Base-by-base conservation (phyloP, 2,329 filamentous ascomycete species). In the Erysiphe neolycopersici region DNA sequence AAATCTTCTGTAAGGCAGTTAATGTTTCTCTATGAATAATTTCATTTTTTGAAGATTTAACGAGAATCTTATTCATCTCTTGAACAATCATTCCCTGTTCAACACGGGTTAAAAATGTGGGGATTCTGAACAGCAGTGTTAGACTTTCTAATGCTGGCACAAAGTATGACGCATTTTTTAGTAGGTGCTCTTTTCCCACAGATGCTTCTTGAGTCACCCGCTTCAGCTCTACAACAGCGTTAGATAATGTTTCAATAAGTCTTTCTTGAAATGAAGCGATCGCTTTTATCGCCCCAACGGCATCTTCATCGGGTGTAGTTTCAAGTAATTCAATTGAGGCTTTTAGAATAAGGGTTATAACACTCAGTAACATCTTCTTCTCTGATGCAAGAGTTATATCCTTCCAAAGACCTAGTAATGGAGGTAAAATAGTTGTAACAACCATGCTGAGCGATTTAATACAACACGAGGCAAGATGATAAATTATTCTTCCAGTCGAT, bases 321-420 rank as follows among this genome's bases (percentile, higher is more conserved):
- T 37, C 33, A 37, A 29, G 33, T 36, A 37, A 29, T 37, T 47
- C 45, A 13, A 50, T 38, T 18, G 50, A 46, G 39, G 53, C 51
- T 38, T 52, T 46, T 1, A 58, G 40, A 35, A 57, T 46, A 5
- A 46, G 16, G 32, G 55, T 57, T n/a, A 54, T 51, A 14, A 55
- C 49, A 14, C 45, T 47, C 8, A 58, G 37, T 2, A 56, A 33
- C 3, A 49, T 46, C 18, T 50, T 50, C 40, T 51, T 54, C 29
- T 53, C 47, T 1, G 45, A 43, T 14, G 44, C 50, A 1, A 49
- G 36, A n/a, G 47, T 47, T 1, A 50, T 22, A 26, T 46, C 47
- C 39, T 53, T 48, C 43, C 49, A 51, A 26, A 53, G 41, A 17
- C 45, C 43, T 35, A 50, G 36, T 5, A 54, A 29, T 4, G 44